phyloP scores from a whole-genome alignment of 768 basidiomycete species.

The Candolleomyces aberdarensis region DNA sequence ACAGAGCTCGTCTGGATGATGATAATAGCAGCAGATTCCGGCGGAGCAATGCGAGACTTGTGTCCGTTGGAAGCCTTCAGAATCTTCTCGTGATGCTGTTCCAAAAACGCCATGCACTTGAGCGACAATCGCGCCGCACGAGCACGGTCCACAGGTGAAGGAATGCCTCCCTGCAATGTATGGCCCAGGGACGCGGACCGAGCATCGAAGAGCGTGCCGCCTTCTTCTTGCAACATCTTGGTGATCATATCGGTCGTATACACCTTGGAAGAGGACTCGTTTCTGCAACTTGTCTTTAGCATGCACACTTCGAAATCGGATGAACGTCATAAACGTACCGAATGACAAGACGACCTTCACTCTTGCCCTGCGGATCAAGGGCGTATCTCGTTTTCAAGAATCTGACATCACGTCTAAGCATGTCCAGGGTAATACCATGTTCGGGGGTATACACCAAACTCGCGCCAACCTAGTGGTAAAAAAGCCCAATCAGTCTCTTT shows the following conservation, averaged over 20 bases:
- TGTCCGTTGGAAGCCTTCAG: constrained; percentile 31
- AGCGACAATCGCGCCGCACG: constrained; percentile 87
- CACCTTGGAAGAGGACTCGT: constrained; percentile 80
- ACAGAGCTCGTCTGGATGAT: constrained; percentile 83
- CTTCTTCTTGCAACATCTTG: constrained; percentile 94
- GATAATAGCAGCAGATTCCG: constrained; percentile 82
- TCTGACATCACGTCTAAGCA: constrained; percentile 77
- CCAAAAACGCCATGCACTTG: constrained; percentile 93
- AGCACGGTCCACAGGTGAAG: constrained; percentile 91
- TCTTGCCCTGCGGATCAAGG: constrained; percentile 84
- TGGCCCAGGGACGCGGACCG: constrained; percentile 96
- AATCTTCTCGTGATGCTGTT: constrained; percentile 68
- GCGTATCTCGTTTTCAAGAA: constrained; percentile 85
- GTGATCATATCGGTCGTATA: constrained; percentile 92
- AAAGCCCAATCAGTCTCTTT: neutral
- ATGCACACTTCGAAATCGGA: neutral
- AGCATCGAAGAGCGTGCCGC: constrained; percentile 87
- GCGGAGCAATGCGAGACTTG: constrained; percentile 52
- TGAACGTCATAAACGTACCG: constrained; percentile 41
- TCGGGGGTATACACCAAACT: constrained; percentile 94
- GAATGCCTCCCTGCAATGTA: constrained; percentile 93
- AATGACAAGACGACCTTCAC: constrained; percentile 91
- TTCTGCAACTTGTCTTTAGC: constrained; percentile 42
- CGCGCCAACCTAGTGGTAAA: constrained; percentile 69
- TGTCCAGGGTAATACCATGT: constrained; percentile 79